phyloP scores from a whole-genome alignment of 495 filamentous ascomycete species.

The Penicillium waksmanii region DNA sequence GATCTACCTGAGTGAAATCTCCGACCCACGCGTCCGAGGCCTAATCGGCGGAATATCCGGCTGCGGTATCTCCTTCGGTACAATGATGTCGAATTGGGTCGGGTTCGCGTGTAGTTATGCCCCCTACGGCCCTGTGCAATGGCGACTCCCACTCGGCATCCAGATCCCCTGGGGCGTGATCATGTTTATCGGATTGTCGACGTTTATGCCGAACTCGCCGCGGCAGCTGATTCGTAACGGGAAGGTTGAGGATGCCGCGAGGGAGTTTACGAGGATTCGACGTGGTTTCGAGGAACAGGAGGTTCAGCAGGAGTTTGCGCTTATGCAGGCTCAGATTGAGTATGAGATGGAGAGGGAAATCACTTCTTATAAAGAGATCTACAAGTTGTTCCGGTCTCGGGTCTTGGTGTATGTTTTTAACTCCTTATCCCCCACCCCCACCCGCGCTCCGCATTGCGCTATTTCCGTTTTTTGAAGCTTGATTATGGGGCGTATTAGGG shows the following conservation, averaged over 20 bases:
- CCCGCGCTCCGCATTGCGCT: not conserved
- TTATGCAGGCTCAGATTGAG: slow-evolving; percentile 62
- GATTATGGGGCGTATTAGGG: too few species aligned
- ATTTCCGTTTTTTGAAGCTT: not conserved
- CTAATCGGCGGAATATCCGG: slow-evolving; percentile 63
- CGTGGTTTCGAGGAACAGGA: slow-evolving; percentile 52
- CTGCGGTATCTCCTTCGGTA: slow-evolving; percentile 61
- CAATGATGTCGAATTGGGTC: slow-evolving; percentile 62
- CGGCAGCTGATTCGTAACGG: slow-evolving; percentile 59
- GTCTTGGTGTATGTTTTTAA: slow-evolving; percentile 47
- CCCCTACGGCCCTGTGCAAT: slow-evolving; percentile 56
- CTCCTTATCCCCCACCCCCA: not conserved
- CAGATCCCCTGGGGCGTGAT: slow-evolving; percentile 64
- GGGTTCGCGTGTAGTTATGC: slow-evolving; percentile 61
- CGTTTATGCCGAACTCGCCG: slow-evolving; percentile 64
- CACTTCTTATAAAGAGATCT: slow-evolving; percentile 56
- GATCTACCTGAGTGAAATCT: slow-evolving; percentile 63
- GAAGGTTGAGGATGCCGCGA: slow-evolving; percentile 52
- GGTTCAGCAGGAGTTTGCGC: slow-evolving; percentile 55
- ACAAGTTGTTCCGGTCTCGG: slow-evolving; percentile 53
- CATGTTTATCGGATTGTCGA: slow-evolving; percentile 57
- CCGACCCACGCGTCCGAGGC: slow-evolving; percentile 54
- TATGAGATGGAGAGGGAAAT: slow-evolving; percentile 63
- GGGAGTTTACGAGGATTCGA: slow-evolving; percentile 53
- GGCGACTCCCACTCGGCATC: slow-evolving; percentile 60